These are phyloP conservation scores for Globisporangium sylvaticum DNA, from an alignment of 352 stramenopile genomes.

Conservation along the genomic window DNA sequence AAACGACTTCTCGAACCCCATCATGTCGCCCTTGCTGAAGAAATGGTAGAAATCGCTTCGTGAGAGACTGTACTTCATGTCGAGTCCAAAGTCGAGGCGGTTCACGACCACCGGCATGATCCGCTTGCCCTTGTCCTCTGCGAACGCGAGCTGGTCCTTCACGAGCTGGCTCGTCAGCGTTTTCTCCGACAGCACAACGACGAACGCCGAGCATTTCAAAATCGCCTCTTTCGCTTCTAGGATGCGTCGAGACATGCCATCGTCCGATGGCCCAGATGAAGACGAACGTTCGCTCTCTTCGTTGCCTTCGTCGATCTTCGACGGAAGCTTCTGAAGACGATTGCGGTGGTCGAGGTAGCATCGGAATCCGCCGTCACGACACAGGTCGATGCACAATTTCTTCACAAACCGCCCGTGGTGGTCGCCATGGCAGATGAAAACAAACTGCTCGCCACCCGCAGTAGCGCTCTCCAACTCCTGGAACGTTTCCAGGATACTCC, in stretches of 20 bases:
- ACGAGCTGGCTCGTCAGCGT: slow-evolving; percentile 68
- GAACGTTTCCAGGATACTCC: slow-evolving; percentile 60
- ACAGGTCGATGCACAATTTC: slow-evolving; percentile 67
- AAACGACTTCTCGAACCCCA: slow-evolving; percentile 67
- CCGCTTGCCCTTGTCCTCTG: slow-evolving; percentile 81
- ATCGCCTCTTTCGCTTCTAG: slow-evolving; percentile 80
- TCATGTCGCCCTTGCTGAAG: slow-evolving; percentile 72
- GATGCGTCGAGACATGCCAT: slow-evolving; percentile 62
- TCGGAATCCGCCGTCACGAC: slow-evolving; percentile 52
- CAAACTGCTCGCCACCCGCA: slow-evolving; percentile 63
- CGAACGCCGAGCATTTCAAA: slow-evolving; percentile 74
- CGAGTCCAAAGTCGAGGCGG: slow-evolving; percentile 55
- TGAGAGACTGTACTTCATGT: slow-evolving; percentile 78
- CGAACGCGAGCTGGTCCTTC: slow-evolving; percentile 77
- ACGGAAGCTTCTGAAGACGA: slow-evolving; percentile 19
- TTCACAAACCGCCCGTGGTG: slow-evolving; percentile 67
- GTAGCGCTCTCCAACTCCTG: slow-evolving; percentile 49
- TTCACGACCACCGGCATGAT: slow-evolving; percentile 76
- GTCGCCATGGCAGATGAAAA: slow-evolving; percentile 84
- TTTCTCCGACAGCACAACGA: slow-evolving; percentile 71
- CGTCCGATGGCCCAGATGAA: slow-evolving; percentile 27
- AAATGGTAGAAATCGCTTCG: slow-evolving; percentile 82
- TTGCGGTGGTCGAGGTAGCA: slow-evolving; percentile 68
- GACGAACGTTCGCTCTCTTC: slow-evolving; percentile 21
- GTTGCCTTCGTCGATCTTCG: slow-evolving; percentile 12